Evolutionary conservation across 257 asterid species (phyloP).

Genomic region (Penstemon newberryi): DNA sequence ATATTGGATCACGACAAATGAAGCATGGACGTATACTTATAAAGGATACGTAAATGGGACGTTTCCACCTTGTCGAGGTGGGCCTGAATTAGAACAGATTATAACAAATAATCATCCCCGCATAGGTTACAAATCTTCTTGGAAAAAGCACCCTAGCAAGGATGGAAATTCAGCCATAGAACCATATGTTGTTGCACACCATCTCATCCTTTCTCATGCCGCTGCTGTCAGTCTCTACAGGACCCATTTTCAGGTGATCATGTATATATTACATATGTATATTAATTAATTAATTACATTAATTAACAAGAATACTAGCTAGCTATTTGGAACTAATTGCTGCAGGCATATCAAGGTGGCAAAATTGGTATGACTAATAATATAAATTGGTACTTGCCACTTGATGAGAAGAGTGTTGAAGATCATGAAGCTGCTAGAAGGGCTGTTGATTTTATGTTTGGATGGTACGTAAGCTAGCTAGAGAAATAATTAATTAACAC

Average conservation of each 20-base stretch:
- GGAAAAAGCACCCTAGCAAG: too few relatives aligned
- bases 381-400: constrained; percentile 32
- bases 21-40: constrained; percentile 24
- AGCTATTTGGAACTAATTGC: background rate
- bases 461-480: constrained; percentile 25
- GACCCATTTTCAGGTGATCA: constrained; percentile 32
- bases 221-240: constrained; percentile 31
- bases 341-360: constrained; percentile 32
- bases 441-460: constrained; percentile 30
- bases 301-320: too few relatives aligned
- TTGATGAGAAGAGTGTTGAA: constrained; percentile 18
- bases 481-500: too few relatives aligned
- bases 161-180: constrained; percentile 34
- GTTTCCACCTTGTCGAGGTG: constrained; percentile 35
- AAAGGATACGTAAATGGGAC: constrained; percentile 29
- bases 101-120: too few relatives aligned
- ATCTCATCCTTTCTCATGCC: constrained; percentile 35
- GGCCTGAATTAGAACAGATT: too few relatives aligned
- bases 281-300: too few relatives aligned
- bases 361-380: too few relatives aligned
- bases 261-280: too few relatives aligned
- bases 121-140: too few relatives aligned
- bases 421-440: constrained; percentile 15
- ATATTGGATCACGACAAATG: constrained; percentile 38
- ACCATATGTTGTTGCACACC: constrained; percentile 35